Evolutionary conservation across 2,329 filamentous ascomycete species (phyloP).

Genomic region (Thermoascus crustaceus): DNA sequence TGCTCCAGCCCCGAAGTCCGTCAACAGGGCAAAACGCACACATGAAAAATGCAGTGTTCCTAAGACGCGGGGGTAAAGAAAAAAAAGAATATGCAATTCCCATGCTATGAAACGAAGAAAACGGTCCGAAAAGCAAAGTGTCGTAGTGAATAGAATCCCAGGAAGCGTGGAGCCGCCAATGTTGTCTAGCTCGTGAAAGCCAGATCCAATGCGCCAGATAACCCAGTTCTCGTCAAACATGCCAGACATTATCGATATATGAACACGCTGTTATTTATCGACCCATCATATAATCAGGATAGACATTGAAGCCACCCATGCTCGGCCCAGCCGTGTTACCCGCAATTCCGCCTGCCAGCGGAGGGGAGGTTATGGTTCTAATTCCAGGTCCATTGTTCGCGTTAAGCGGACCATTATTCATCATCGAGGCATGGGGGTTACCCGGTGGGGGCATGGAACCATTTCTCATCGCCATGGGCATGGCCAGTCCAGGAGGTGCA

Average conservation of each 20-base stretch:
- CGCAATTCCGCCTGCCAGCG: conserved; percentile 20
- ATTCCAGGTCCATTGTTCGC: conserved; percentile 32
- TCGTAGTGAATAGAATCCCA: conserved; percentile 28
- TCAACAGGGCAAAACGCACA: too few species aligned
- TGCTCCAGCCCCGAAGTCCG: too few species aligned
- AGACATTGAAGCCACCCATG: conserved; percentile 30
- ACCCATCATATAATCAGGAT: conserved; percentile 43
- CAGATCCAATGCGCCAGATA: conserved; percentile 33
- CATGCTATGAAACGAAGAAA: conserved; percentile 14
- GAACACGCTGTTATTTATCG: conserved; percentile 22
- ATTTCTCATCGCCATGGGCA: conserved; percentile 27
- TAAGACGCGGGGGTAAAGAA: conserved; percentile 14
- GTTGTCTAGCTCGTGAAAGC: conserved; percentile 34
- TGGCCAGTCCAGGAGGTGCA: conserved; percentile 62
- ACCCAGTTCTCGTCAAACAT: conserved; percentile 36
- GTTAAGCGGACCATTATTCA: conserved; percentile 25
- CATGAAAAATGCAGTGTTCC: conserved; percentile 11
- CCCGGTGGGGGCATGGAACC: conserved; percentile 23
- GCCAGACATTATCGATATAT: conserved; percentile 30
- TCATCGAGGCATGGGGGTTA: conserved; percentile 21
- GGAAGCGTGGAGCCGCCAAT: conserved; percentile 30
- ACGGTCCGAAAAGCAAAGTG: conserved; percentile 6
- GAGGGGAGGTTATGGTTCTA: conserved; percentile 23
- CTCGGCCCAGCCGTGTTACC: conserved; percentile 22
- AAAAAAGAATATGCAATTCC: conserved; percentile 14